phyloP scores from a whole-genome alignment of 345 rosid genomes.

The Rhizophora mangle region DNA sequence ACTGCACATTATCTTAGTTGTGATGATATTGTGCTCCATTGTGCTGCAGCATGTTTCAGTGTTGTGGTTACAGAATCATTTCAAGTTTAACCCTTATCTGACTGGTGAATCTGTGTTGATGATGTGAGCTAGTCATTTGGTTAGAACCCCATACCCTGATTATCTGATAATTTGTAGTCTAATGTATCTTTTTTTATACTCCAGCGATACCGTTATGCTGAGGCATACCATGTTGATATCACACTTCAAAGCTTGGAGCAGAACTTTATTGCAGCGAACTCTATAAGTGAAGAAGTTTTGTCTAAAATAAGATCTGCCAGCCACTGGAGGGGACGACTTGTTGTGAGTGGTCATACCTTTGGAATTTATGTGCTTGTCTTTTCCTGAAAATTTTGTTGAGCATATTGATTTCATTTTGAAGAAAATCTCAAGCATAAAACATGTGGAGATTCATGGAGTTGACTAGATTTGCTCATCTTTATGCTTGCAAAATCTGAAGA shows the following conservation, averaged over 20 bases:
- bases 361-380: slow-evolving; percentile 4
- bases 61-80: background rate
- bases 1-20: background rate
- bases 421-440: background rate
- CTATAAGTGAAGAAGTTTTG: slow-evolving; percentile 44
- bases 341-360: slow-evolving; percentile 55
- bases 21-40: background rate
- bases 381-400: background rate
- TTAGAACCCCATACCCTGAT: background rate
- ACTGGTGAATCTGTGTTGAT: background rate
- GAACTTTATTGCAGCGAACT: slow-evolving; percentile 45
- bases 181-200: slow-evolving; percentile 20
- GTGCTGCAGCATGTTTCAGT: background rate
- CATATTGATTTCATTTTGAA: background rate
- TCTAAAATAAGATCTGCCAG: slow-evolving; percentile 60
- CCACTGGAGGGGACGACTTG: slow-evolving; percentile 65
- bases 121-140: background rate
- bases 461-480: slow-evolving; percentile 7
- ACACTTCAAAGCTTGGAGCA: slow-evolving; percentile 66
- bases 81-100: background rate
- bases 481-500: background rate
- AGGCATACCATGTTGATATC: slow-evolving; percentile 73
- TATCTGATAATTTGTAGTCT: background rate
- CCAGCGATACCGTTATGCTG: slow-evolving; percentile 86
- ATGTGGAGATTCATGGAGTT: background rate